These are phyloP conservation scores for Luzula sylvatica DNA, from an alignment of 176 grass and related monocot species.

Conservation along the genomic window DNA sequence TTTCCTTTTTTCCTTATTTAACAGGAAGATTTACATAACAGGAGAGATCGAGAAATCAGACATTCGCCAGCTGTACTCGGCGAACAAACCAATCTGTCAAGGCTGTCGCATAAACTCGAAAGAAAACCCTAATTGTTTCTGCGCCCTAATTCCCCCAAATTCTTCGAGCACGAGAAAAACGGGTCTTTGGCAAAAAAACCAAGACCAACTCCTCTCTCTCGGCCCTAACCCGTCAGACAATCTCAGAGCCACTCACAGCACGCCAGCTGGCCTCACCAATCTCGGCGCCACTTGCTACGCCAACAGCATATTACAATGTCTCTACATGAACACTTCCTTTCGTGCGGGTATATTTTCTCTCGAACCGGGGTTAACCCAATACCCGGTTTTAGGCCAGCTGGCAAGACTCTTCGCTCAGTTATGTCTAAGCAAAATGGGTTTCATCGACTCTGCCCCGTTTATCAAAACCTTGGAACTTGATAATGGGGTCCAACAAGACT, in stretches of 20 bases:
- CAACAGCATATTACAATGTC: conserved; percentile 97
- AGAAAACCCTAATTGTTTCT: conserved; percentile 92
- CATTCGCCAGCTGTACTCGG: conserved; percentile 61
- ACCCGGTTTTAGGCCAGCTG: conserved; percentile 84
- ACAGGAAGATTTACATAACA: conserved; percentile 78
- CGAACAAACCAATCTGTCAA: conserved; percentile 52
- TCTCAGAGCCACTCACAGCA: conserved; percentile 49
- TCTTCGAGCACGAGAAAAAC: conserved; percentile 56
- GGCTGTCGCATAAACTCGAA: conserved; percentile 86
- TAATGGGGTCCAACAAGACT: conserved; percentile 94
- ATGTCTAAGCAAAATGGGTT: conserved; percentile 74
- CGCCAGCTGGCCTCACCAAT: conserved; percentile 89
- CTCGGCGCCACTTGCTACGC: conserved; percentile 92
- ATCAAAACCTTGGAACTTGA: conserved; percentile 75
- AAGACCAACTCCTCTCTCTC: conserved; percentile 51
- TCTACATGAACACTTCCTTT: conserved; percentile 95
- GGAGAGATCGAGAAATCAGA: conserved; percentile 47
- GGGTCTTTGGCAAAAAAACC: conserved; percentile 75
- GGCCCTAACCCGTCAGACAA: conserved; percentile 67
- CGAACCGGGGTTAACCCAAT: conserved; percentile 59
- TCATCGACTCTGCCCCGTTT: conserved; percentile 86
- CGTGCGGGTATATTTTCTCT: conserved; percentile 62
- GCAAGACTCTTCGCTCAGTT: conserved; percentile 63
- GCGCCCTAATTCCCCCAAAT: conserved; percentile 53
- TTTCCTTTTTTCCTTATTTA: conserved; percentile 11